Conservation (phyloP, 2,329 filamentous ascomycete genomes). For the Acephala macrosclerotiorum region DNA sequence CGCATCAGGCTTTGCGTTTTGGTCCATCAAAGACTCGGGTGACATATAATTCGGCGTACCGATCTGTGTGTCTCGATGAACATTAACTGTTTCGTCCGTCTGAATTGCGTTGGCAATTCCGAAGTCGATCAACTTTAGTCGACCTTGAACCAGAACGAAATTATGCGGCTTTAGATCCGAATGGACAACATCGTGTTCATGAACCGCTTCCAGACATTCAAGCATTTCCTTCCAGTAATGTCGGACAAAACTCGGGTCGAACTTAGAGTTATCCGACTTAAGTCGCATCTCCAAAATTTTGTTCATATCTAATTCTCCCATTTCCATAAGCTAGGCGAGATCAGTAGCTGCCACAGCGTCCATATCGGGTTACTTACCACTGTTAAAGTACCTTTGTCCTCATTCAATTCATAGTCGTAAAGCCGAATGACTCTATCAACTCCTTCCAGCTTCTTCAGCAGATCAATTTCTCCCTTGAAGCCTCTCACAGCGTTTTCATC, state of each 20-base stretch:
- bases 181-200: conserved; percentile 91
- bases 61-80: conserved; percentile 93
- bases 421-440: conserved; percentile 91
- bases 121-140: conserved; percentile 96
- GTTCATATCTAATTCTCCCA: conserved; percentile 92
- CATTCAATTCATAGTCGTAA: conserved; percentile 92
- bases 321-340: conserved; percentile 82
- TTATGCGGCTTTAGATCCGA: conserved; percentile 97
- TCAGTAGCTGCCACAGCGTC: conserved; percentile 31
- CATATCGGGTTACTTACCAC: conserved; percentile 65
- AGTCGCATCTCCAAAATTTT: conserved; percentile 79
- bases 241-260: conserved; percentile 92
- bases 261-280: conserved; percentile 74
- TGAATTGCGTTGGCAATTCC: conserved; percentile 98
- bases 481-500: conserved; percentile 85
- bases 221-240: conserved; percentile 99
- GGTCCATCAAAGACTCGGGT: conserved; percentile 90
- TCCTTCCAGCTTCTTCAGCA: conserved; percentile 80
- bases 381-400: conserved; percentile 86
- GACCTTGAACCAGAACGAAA: conserved; percentile 90
- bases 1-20: conserved; percentile 62
- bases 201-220: conserved; percentile 89
- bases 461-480: conserved; percentile 94
- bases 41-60: conserved; percentile 99
- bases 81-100: conserved; percentile 94